These are phyloP conservation scores for Leptographium radiaticola DNA, from an alignment of 2,329 filamentous ascomycete species.

Conservation along the genomic window DNA sequence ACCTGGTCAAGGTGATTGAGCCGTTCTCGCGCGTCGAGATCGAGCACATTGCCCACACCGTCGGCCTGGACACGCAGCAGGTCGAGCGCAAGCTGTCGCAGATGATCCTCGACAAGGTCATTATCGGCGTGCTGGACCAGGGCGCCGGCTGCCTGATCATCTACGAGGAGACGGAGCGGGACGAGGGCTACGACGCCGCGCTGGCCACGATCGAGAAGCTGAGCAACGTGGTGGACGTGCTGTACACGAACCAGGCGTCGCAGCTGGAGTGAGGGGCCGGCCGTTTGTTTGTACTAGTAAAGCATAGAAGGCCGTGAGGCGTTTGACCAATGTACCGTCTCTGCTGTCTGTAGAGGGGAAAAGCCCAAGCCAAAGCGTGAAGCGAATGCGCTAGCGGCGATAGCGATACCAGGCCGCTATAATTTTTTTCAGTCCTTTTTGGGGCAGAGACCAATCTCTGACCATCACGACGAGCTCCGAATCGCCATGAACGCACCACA, in stretches of 20 bases:
- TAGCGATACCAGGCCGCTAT: no score
- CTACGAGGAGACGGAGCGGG: constrained; percentile 86
- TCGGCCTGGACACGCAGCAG: constrained; percentile 87
- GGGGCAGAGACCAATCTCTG: neutral
- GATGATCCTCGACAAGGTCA: constrained; percentile 99
- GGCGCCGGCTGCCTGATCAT: constrained; percentile 96
- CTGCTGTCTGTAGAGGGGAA: neutral
- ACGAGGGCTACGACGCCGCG: constrained; percentile 88
- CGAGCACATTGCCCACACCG: constrained; percentile 93
- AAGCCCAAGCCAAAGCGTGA: neutral
- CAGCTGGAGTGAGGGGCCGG: constrained; percentile 59
- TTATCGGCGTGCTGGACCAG: constrained; percentile 93
- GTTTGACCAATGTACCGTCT: no score
- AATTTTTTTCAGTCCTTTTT: neutral
- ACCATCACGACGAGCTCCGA: neutral
- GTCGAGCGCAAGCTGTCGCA: constrained; percentile 97
- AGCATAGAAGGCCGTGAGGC: neutral
- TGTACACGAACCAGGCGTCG: constrained; percentile 96
- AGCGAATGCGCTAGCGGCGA: no score
- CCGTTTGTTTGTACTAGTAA: neutral
- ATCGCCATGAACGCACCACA: constrained; percentile 1
- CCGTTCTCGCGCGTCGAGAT: constrained; percentile 97
- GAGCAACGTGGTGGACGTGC: constrained; percentile 89
- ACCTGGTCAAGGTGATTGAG: constrained; percentile 98
- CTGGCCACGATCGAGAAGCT: constrained; percentile 93